Evolutionary conservation across 306 rosid genomes (phyloP).

Genomic region (Vicia villosa): DNA sequence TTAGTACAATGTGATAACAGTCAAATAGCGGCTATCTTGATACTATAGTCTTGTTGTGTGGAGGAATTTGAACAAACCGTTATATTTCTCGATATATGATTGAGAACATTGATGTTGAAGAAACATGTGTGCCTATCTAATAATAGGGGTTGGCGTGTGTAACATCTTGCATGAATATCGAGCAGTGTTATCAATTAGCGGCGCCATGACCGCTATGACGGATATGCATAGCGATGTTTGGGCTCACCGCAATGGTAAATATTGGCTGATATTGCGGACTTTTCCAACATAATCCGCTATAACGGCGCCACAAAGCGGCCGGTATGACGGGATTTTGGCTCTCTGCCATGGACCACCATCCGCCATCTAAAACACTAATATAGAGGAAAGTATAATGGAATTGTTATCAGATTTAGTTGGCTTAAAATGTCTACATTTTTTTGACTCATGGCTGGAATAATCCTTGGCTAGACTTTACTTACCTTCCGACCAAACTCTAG

Average conservation of each 20-base stretch:
- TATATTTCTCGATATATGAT: neutral
- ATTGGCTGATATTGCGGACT: too few relatives aligned
- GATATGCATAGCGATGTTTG: too few relatives aligned
- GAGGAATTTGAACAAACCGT: neutral
- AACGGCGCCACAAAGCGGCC: too few relatives aligned
- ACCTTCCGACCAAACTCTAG: too few relatives aligned
- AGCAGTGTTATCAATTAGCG: neutral
- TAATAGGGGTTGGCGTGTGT: slow-evolving; percentile 19
- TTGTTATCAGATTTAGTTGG: slow-evolving; percentile 5
- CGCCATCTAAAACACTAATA: too few relatives aligned
- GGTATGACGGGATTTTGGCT: too few relatives aligned
- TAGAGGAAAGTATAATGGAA: slow-evolving; percentile 10
- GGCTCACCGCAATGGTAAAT: too few relatives aligned
- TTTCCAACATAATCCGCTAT: too few relatives aligned
- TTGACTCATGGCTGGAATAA: too few relatives aligned
- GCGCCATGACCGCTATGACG: too few relatives aligned
- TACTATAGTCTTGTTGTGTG: neutral
- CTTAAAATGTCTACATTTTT: neutral
- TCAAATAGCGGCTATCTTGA: neutral
- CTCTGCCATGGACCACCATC: too few relatives aligned
- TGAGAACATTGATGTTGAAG: slow-evolving; percentile 1
- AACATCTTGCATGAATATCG: neutral
- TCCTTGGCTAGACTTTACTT: too few relatives aligned
- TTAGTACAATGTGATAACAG: neutral
- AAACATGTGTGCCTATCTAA: slow-evolving; percentile 18